Percentiles rank a stretch among this genome's conserved stretches.
Conservation (phyloP, 129 eudicot species). For the Erigeron canadensis region DNA sequence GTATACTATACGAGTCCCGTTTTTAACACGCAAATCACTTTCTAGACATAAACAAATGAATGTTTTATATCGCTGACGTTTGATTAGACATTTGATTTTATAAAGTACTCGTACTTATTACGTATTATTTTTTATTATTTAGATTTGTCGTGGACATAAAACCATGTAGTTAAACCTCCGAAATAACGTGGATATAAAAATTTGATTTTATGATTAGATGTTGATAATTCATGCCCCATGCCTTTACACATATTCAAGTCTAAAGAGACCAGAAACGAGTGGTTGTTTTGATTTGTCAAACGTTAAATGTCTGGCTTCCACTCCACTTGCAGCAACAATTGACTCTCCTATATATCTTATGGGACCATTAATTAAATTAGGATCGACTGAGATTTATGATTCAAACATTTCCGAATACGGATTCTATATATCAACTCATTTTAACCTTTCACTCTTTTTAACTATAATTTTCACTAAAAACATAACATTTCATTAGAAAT, state of each 20-base stretch:
- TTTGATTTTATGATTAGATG: slow-evolving; percentile 12
- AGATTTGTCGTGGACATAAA: neutral
- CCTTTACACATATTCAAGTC: slow-evolving; percentile 11
- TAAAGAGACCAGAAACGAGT: slow-evolving; percentile 25
- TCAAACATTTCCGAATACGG: too few relatives aligned
- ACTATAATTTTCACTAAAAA: too few relatives aligned
- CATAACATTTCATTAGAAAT: too few relatives aligned
- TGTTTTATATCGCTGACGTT: too few relatives aligned
- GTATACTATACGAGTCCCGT: too few relatives aligned
- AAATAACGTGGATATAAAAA: slow-evolving; percentile 4
- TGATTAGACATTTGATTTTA: too few relatives aligned
- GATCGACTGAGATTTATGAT: too few relatives aligned
- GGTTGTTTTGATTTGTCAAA: slow-evolving; percentile 29
- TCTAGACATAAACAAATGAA: too few relatives aligned
- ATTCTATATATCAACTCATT: too few relatives aligned
- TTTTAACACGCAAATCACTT: too few relatives aligned
- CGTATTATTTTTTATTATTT: neutral
- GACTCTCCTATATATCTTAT: slow-evolving; percentile 27
- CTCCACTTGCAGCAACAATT: slow-evolving; percentile 41
- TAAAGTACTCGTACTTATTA: neutral
- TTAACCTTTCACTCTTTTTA: too few relatives aligned
- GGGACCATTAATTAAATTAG: slow-evolving; percentile 1
- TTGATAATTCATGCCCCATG: slow-evolving; percentile 18
- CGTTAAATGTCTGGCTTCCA: slow-evolving; percentile 33
- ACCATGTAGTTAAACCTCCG: neutral